These are phyloP conservation scores for Xylaria sp. DNA, from an alignment of 2,329 filamentous ascomycete species.

Conservation along the genomic window DNA sequence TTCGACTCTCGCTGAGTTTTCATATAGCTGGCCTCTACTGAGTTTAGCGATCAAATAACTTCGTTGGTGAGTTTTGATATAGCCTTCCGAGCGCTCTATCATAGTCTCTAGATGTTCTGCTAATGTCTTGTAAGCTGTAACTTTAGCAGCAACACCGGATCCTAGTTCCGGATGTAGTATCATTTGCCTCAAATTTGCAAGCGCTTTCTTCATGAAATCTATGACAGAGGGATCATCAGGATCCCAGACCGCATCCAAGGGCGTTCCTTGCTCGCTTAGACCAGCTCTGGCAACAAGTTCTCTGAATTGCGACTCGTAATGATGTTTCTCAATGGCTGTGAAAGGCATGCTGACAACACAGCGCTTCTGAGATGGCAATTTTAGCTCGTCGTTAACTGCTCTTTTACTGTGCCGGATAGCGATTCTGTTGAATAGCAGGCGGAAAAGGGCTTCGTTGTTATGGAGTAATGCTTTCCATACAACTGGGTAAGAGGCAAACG, in stretches of 20 bases:
- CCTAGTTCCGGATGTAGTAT: conserved; percentile 89
- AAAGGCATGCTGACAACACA: conserved; percentile 91
- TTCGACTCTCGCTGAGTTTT: conserved; percentile 75
- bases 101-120: conserved; percentile 89
- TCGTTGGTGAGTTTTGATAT: conserved; percentile 76
- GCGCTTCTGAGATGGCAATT: conserved; percentile 83
- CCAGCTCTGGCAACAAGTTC: conserved; percentile 78
- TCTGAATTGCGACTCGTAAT: conserved; percentile 81
- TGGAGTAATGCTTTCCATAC: conserved; percentile 76
- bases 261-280: conserved; percentile 72
- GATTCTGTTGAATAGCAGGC: conserved; percentile 74
- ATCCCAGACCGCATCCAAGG: conserved; percentile 71
- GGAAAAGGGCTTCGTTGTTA: conserved; percentile 72
- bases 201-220: conserved; percentile 81
- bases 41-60: conserved; percentile 71
- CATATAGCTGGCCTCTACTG: conserved; percentile 79
- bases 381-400: conserved; percentile 79
- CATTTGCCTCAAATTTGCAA: conserved; percentile 81
- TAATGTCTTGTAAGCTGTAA: conserved; percentile 74
- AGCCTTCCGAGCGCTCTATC: conserved; percentile 83
- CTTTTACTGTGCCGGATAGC: conserved; percentile 89
- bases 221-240: conserved; percentile 66
- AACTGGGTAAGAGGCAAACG: conserved; percentile 72
- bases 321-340: conserved; percentile 88
- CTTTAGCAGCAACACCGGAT: conserved; percentile 67